Conservation (phyloP, 2,329 filamentous ascomycete species). For the Colletotrichum sp. region DNA sequence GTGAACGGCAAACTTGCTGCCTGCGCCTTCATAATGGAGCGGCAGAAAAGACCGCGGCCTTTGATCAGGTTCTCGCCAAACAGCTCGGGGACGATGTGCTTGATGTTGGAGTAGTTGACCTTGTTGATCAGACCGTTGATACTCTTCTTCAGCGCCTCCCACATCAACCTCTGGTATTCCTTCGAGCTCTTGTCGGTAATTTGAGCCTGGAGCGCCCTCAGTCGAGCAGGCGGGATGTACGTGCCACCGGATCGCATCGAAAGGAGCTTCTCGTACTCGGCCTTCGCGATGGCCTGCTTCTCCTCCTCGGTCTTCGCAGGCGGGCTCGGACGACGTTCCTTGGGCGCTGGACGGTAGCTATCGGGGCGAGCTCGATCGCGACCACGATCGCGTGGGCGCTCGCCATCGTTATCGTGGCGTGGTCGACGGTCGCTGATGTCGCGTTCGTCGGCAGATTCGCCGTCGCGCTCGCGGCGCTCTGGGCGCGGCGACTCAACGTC, state of each 20-base stretch:
- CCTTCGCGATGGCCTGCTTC: constrained; percentile 87
- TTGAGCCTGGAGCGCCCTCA: constrained; percentile 91
- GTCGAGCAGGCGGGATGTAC: constrained; percentile 90
- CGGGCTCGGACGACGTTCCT: constrained; percentile 36
- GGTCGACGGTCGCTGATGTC: constrained; percentile 54
- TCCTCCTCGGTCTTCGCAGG: constrained; percentile 72
- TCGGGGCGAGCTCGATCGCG: constrained; percentile 50
- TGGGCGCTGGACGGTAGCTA: constrained; percentile 51
- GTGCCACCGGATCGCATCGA: constrained; percentile 94
- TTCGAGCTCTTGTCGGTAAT: constrained; percentile 96
- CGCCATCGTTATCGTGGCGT: constrained; percentile 29
- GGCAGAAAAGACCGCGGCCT: constrained; percentile 89
- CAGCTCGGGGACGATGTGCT: constrained; percentile 93
- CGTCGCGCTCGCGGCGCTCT: constrained; percentile 31
- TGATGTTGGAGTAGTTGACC: constrained; percentile 97
- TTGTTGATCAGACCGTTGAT: constrained; percentile 99
- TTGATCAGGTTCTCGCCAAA: constrained; percentile 94
- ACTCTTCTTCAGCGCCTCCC: constrained; percentile 98
- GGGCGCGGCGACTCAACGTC: constrained; percentile 45
- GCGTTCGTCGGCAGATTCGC: constrained; percentile 25
- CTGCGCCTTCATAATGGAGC: constrained; percentile 98
- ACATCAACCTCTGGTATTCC: constrained; percentile 98
- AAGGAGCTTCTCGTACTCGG: constrained; percentile 90
- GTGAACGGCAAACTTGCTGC: constrained; percentile 95
- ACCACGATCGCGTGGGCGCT: constrained; percentile 25